Evolutionary conservation across 768 basidiomycete genomes (phyloP), one percentile per base, ranked within the genome.

Genomic region (Coprinopsis cinerea): DNA sequence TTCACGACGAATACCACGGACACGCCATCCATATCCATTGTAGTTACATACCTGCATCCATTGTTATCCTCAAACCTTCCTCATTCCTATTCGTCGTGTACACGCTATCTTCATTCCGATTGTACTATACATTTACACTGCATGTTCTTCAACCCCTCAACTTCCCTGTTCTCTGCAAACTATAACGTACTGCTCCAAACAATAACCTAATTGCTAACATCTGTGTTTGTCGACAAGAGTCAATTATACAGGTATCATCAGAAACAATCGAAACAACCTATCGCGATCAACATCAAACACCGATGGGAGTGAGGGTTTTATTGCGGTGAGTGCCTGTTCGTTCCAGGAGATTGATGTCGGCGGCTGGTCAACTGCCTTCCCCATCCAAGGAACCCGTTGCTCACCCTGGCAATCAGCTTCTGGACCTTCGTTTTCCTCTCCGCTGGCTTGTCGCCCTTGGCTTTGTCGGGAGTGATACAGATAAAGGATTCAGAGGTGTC

Each of bases 401-500:
- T 57, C 23, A 62, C 62, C 41, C 55, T 59, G 15, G 57, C 46
- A 42, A 65, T 48, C 13, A 65, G 52, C 36, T 39, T 54, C 40
- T 54, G 60, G 35, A 65, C 50, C 25, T 57, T 55, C 39, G 59
- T 60, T 40, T 52, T 50, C 41, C 49, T 59, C 13, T 49, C 51
- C 28, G 13, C 27, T n/a, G 23, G 22, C 17, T 50, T 22, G 26
- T 41, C 32, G 17, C 44, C 24, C 17, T 49, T 54, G 48, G 20
- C 20, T 48, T 43, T 56, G 25, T 67, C 65, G 22, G 65, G 67
- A 18, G 66, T 67, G 47, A 72, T 65, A 50, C 70, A 64, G 26
- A 72, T 72, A 53, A 72, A 72, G 7, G 70, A 70, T 47, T 53
- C 63, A 1, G 64, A 60, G 4, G 53, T 48, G 9, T 56, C 53